These are phyloP conservation scores for Paratinospora sagittata DNA, from an alignment of 164 flowering plant species.

Conservation along the genomic window DNA sequence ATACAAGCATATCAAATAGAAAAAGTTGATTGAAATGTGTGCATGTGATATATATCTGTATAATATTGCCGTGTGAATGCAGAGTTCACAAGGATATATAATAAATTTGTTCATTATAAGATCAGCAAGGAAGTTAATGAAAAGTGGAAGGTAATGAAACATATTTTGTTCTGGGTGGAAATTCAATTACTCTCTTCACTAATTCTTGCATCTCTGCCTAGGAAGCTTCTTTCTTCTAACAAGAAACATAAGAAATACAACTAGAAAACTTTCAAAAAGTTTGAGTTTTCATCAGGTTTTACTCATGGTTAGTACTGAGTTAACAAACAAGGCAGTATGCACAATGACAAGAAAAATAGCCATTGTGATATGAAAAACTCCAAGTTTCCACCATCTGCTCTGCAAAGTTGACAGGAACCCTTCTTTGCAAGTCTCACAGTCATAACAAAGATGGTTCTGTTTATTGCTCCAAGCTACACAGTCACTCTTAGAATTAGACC, in stretches of 20 bases:
- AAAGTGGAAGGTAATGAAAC: not conserved
- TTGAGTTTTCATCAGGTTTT: not conserved
- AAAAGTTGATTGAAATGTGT: conserved; percentile 1
- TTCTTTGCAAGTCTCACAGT: conserved; percentile 32
- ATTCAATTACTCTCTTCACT: not conserved
- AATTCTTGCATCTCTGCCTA: not conserved
- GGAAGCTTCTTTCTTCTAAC: not conserved
- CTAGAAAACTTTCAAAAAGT: not conserved
- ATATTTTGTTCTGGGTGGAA: not conserved
- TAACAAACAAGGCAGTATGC: conserved; percentile 25
- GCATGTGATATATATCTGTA: conserved; percentile 4
- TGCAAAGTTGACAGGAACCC: conserved; percentile 28
- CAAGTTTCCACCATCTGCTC: conserved; percentile 36
- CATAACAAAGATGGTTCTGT: conserved; percentile 23
- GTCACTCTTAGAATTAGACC: conserved; percentile 9
- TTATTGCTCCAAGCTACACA: conserved; percentile 38
- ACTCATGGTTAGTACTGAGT: not conserved
- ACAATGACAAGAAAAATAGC: conserved; percentile 21
- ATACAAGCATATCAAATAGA: not conserved
- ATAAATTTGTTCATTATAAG: not conserved
- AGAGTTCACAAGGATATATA: conserved; percentile 5
- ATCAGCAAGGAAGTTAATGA: not conserved
- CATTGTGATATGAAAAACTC: conserved; percentile 29
- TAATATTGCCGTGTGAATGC: conserved; percentile 8
- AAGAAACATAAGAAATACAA: not conserved